Conservation (phyloP, 495 filamentous ascomycete genomes). For the Aspergillus egyptiacus region DNA sequence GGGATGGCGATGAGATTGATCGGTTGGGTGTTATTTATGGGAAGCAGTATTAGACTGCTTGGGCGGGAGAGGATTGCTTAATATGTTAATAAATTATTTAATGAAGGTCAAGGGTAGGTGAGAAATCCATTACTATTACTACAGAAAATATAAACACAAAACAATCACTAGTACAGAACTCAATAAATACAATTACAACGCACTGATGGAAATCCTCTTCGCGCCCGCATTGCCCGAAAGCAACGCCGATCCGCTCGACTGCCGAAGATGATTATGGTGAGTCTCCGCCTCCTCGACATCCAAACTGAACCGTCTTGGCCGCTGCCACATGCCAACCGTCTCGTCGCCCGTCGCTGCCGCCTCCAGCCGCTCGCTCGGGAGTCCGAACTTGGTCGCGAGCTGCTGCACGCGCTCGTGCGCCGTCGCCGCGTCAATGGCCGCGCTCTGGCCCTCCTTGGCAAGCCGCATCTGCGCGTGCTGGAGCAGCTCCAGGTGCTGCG, state of each 20-base stretch:
- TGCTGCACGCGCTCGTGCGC: conserved; percentile 27
- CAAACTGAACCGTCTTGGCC: conserved; percentile 36
- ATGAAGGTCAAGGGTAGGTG: not conserved
- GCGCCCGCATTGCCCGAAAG: conserved; percentile 27
- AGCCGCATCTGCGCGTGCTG: conserved; percentile 36
- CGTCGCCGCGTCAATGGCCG: conserved; percentile 16
- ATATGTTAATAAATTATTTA: too few relatives aligned
- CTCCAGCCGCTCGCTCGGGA: conserved; percentile 24
- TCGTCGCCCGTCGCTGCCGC: conserved; percentile 22
- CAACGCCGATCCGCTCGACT: conserved; percentile 32
- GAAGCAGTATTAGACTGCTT: too few relatives aligned
- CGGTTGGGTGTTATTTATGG: conserved; percentile 51
- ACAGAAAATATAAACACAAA: too few relatives aligned
- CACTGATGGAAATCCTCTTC: conserved; percentile 21
- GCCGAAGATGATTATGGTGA: conserved; percentile 35
- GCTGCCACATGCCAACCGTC: conserved; percentile 34
- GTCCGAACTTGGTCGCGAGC: conserved; percentile 29
- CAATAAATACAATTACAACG: conserved; percentile 13
- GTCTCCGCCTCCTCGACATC: conserved; percentile 33
- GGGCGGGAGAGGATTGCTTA: too few relatives aligned
- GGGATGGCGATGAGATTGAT: conserved; percentile 54
- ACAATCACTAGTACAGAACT: too few relatives aligned
- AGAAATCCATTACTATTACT: too few relatives aligned
- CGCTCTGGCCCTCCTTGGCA: conserved; percentile 19
- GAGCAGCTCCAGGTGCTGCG: conserved; percentile 48